Percentiles rank a stretch among this genome's conserved stretches.
Evolutionary conservation across 1,284 basidiomycete species (phyloP).

Genomic region (Serendipita sp.): DNA sequence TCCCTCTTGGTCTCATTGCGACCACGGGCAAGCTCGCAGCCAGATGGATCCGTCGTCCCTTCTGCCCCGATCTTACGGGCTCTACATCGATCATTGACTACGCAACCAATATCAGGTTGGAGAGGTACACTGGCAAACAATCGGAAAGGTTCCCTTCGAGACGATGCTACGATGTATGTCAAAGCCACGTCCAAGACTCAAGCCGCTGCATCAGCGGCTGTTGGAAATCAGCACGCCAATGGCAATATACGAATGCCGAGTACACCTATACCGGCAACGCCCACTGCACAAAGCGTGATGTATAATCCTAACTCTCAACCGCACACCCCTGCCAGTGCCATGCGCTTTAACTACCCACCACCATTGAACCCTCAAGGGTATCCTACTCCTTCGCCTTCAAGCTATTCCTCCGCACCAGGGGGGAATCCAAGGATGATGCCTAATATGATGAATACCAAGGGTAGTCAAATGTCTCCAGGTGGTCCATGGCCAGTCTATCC

Average conservation of each 20-base stretch:
- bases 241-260: background rate
- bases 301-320: background rate
- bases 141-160: constrained; percentile 44
- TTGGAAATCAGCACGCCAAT: constrained; percentile 14
- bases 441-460: background rate
- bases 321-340: background rate
- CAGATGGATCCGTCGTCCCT: constrained; percentile 37
- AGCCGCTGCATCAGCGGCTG: constrained; percentile 19
- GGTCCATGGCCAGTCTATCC: background rate
- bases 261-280: background rate
- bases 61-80: constrained; percentile 45
- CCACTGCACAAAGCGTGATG: background rate
- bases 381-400: background rate
- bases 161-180: constrained; percentile 52
- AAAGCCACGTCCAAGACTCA: constrained; percentile 30
- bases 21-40: constrained; percentile 37
- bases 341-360: background rate
- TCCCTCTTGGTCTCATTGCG: constrained; percentile 52
- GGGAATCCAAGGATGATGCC: background rate
- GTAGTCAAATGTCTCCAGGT: background rate
- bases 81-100: constrained; percentile 52
- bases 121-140: constrained; percentile 53
- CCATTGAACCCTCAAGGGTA: background rate
- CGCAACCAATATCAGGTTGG: constrained; percentile 48
- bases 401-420: background rate